Conservation (phyloP, 148 eudicot species). For the Dianthus caryophyllus region DNA sequence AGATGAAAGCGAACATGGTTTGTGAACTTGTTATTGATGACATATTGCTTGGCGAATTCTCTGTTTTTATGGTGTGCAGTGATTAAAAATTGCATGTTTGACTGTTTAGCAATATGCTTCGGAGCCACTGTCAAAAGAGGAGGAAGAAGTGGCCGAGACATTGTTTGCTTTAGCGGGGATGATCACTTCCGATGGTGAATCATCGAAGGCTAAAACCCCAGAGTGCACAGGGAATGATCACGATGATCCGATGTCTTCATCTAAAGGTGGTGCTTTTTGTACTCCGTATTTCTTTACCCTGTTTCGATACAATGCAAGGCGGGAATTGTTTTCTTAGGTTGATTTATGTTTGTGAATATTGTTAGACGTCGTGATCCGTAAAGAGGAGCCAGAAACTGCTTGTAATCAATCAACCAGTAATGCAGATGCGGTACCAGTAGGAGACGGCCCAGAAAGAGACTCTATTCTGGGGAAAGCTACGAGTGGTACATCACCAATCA, state of each 20-base stretch:
- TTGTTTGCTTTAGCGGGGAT: slow-evolving; percentile 58
- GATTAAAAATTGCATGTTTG: slow-evolving; percentile 9
- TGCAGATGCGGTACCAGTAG: slow-evolving; percentile 16
- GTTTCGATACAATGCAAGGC: too few species aligned
- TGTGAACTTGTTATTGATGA: slow-evolving; percentile 22
- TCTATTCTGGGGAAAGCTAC: slow-evolving; percentile 19
- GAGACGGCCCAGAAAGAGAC: slow-evolving; percentile 17
- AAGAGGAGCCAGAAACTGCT: slow-evolving; percentile 25
- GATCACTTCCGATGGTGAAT: slow-evolving; percentile 36
- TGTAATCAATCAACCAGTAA: slow-evolving; percentile 13
- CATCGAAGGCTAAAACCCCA: slow-evolving; percentile 20
- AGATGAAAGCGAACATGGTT: slow-evolving; percentile 35
- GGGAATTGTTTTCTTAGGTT: background rate
- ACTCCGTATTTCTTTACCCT: background rate
- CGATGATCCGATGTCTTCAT: slow-evolving; percentile 18
- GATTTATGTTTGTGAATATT: background rate
- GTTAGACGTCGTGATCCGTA: slow-evolving; percentile 14
- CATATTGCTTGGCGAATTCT: background rate
- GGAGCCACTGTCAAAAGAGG: slow-evolving; percentile 53
- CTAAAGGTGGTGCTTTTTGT: slow-evolving; percentile 30
- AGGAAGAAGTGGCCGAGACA: slow-evolving; percentile 80
- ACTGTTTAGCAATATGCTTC: slow-evolving; percentile 30
- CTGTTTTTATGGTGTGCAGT: background rate
- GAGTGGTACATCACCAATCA: slow-evolving; percentile 13
- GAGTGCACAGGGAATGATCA: slow-evolving; percentile 15